Base-by-base conservation (phyloP, 164 flowering plant genomes). In the Kingdonia uniflora region DNA sequence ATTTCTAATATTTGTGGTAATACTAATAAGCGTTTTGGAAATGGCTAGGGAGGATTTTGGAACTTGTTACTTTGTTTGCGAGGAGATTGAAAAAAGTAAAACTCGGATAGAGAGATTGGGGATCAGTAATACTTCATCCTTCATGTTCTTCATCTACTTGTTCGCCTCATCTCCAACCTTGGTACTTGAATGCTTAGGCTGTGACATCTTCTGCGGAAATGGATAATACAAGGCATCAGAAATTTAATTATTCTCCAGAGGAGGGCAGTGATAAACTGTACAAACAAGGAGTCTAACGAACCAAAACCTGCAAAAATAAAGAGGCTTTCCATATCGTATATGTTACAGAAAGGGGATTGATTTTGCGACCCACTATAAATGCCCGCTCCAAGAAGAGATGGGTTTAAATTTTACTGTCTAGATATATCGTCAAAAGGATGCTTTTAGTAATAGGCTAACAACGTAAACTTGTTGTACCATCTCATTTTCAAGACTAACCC, bases 251-350 rank as follows among this genome's bases (percentile, higher is more conserved):
- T 62, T 78, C 90, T 1, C 71, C 72, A 0, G 95, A 60, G 0
- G 96, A 92, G 42, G 94, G 98, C 23, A 86, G 84, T 5, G 94
- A 92, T 54, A 72, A 60, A 59, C 63, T 88, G 70, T 92, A 84
- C 66, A 83, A 68, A 54, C 46, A 58, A 53, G 82, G 75, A 29
- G 8, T 29, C 8, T 29, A 3, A 29, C 35, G 35, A 29, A 29
- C 35, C 4, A 29, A 29, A 29, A 29, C 35, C 35, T 29, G 35
- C 4, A 29, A 3, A 29, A 3, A 29, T 8, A 29, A 29, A 29
- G n/a, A n/a, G n/a, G n/a, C n/a, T n/a, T n/a, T n/a, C n/a, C n/a
- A n/a, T n/a, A n/a, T n/a, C n/a, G n/a, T n/a, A n/a, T n/a, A n/a
- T n/a, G n/a, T n/a, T n/a, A n/a, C n/a, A n/a, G n/a, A n/a, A n/a